Conservation (phyloP, 192 early-diverging fungal species). For the Powellomyces hirtus region DNA sequence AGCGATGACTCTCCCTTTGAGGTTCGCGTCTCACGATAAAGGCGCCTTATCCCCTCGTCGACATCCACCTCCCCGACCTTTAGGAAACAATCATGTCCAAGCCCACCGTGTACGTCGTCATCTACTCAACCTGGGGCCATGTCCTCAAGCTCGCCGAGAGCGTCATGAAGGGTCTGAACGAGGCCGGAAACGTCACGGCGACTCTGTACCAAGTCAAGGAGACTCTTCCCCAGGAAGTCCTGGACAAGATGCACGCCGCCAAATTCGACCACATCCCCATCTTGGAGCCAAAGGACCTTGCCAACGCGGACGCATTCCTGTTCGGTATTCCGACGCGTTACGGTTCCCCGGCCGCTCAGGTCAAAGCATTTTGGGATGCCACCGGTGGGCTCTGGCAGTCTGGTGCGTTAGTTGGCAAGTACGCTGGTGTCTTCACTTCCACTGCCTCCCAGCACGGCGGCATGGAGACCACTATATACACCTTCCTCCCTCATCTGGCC, state of each 20-base stretch:
- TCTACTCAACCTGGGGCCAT: constrained; percentile 51
- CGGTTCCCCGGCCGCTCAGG: constrained; percentile 69
- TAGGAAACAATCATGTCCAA: background rate
- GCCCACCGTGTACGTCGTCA: background rate
- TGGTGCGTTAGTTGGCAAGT: constrained; percentile 60
- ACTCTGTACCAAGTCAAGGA: constrained; percentile 54
- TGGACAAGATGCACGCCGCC: constrained; percentile 54
- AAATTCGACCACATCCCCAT: constrained; percentile 4
- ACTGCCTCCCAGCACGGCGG: constrained; percentile 67
- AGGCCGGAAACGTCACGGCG: constrained; percentile 45
- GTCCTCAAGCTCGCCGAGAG: constrained; percentile 60
- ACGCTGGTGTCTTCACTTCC: constrained; percentile 69
- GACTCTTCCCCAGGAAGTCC: constrained; percentile 45
- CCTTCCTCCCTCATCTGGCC: constrained; percentile 62
- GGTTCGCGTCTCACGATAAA: too few species aligned
- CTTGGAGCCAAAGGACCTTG: constrained; percentile 33
- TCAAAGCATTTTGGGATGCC: constrained; percentile 64
- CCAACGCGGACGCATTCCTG: constrained; percentile 51
- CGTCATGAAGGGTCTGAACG: constrained; percentile 61
- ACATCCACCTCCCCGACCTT: too few species aligned
- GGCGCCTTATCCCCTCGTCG: too few species aligned
- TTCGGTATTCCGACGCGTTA: constrained; percentile 63
- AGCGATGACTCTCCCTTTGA: too few species aligned
- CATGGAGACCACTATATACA: constrained; percentile 69
- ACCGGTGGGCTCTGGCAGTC: constrained; percentile 54